Percentiles rank a stretch among this genome's conserved stretches.
These are phyloP conservation scores for Xylogone sp. DNA, from an alignment of 2,329 filamentous ascomycete species.

Conservation along the genomic window DNA sequence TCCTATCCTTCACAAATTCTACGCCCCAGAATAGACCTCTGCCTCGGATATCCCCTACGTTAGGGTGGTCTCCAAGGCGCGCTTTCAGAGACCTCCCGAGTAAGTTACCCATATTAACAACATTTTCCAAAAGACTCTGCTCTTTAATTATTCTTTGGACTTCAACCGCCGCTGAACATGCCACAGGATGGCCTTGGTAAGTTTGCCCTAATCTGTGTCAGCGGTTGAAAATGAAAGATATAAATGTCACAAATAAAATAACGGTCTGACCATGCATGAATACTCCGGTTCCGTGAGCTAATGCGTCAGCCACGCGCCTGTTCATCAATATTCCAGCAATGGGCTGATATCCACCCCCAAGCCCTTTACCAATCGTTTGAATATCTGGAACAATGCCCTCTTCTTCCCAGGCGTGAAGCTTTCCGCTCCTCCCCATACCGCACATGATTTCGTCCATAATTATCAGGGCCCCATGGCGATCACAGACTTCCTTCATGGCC, in stretches of 20 bases:
- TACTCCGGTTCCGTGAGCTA: conserved; percentile 38
- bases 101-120: conserved; percentile 36
- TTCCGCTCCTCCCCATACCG: conserved; percentile 45
- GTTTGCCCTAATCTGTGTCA: too few species aligned
- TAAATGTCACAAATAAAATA: too few species aligned
- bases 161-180: background rate
- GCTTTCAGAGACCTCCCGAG: conserved; percentile 35
- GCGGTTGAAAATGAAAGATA: too few species aligned
- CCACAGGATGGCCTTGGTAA: background rate
- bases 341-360: conserved; percentile 57
- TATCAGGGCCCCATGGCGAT: conserved; percentile 63
- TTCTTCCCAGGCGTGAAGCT: conserved; percentile 49
- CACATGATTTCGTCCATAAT: conserved; percentile 68
- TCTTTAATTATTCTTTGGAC: conserved; percentile 51
- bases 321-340: conserved; percentile 55
- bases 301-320: conserved; percentile 10
- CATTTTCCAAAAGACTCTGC: conserved; percentile 53
- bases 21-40: conserved; percentile 50
- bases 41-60: conserved; percentile 55
- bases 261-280: background rate
- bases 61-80: conserved; percentile 24
- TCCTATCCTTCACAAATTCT: conserved; percentile 45
- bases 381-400: conserved; percentile 54
- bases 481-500: conserved; percentile 62
- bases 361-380: conserved; percentile 58